Evolutionary conservation across 495 filamentous ascomycete genomes (phyloP).

Genomic region (Cetradonia linearis): DNA sequence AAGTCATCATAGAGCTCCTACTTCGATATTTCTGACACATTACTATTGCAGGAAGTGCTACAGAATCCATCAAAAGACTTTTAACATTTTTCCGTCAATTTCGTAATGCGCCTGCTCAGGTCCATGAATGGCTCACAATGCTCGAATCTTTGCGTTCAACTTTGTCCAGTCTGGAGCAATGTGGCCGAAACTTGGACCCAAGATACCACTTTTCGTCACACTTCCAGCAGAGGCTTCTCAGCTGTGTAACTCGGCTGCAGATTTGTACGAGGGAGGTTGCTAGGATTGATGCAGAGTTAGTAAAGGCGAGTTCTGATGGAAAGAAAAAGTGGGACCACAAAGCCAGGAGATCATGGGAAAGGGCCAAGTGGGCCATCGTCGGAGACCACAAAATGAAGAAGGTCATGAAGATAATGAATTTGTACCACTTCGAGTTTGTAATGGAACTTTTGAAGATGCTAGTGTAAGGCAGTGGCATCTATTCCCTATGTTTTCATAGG

Average conservation of each 20-base stretch:
- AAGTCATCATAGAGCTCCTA: too few species aligned
- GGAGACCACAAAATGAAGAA: slow-evolving; percentile 15
- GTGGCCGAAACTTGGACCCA: background rate
- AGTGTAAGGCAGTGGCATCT: slow-evolving; percentile 6
- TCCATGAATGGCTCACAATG: slow-evolving; percentile 13
- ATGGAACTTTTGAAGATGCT: slow-evolving; percentile 15
- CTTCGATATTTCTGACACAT: too few species aligned
- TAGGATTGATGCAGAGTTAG: slow-evolving; percentile 13
- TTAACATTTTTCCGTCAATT: slow-evolving; percentile 14
- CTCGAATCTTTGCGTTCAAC: slow-evolving; percentile 15
- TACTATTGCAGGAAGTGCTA: slow-evolving; percentile 15
- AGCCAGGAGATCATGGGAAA: slow-evolving; percentile 18
- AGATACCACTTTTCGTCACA: slow-evolving; percentile 13
- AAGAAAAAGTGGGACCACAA: slow-evolving; percentile 12
- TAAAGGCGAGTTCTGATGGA: slow-evolving; percentile 1
- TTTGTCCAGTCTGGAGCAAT: slow-evolving; percentile 13
- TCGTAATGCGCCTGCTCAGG: slow-evolving; percentile 9
- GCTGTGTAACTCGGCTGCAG: slow-evolving; percentile 14
- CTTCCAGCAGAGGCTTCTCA: slow-evolving; percentile 17
- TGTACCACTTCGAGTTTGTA: slow-evolving; percentile 17
- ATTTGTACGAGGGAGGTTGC: slow-evolving; percentile 2
- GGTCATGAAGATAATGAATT: slow-evolving; percentile 12
- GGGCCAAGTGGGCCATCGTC: slow-evolving; percentile 15
- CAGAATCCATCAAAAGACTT: slow-evolving; percentile 14
- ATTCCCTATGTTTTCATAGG: background rate